A percentile compares a stretch with the other conserved stretches of the same genome.
These are phyloP conservation scores for Ascochyta clinopodiicola DNA, from an alignment of 2,329 filamentous ascomycete species.

Conservation along the genomic window DNA sequence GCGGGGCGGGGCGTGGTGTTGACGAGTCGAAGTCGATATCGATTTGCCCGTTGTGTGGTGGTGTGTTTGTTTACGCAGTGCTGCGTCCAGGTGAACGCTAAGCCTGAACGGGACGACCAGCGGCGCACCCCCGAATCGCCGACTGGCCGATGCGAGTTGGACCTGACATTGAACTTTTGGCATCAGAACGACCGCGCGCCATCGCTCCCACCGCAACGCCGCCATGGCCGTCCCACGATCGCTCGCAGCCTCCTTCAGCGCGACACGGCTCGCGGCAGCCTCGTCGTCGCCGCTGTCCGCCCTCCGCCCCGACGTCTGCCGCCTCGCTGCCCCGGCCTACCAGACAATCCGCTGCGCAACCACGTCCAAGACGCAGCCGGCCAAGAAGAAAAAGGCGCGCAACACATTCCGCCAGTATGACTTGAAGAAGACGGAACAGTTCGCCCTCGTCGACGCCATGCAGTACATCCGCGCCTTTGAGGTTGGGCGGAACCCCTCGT, in stretches of 20 bases:
- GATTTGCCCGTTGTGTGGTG: neutral
- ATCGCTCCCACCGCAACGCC: constrained; percentile 10
- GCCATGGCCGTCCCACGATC: constrained; percentile 46
- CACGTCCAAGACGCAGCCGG: constrained; percentile 49
- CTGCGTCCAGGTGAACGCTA: neutral
- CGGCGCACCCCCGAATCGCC: constrained; percentile 2
- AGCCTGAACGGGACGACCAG: too few species aligned
- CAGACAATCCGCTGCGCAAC: constrained; percentile 51
- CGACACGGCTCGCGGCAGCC: constrained; percentile 25
- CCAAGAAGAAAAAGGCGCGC: constrained; percentile 66
- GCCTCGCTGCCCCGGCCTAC: constrained; percentile 35
- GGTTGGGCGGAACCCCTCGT: constrained; percentile 77
- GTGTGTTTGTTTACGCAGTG: constrained; percentile 9
- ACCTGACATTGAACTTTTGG: neutral
- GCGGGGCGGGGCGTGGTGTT: constrained; percentile 13
- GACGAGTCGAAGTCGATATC: neutral
- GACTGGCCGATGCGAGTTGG: neutral
- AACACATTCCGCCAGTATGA: constrained; percentile 69
- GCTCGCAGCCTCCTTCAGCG: constrained; percentile 43
- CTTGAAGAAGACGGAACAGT: constrained; percentile 72
- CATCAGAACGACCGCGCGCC: neutral
- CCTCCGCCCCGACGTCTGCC: constrained; percentile 26
- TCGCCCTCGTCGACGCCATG: constrained; percentile 90
- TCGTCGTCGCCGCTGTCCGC: constrained; percentile 12
- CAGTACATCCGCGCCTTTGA: constrained; percentile 93